Evolutionary conservation across 1,284 basidiomycete genomes (phyloP), one percentile per base, ranked within the genome.

Genomic region (Ganoderma lucidum): DNA sequence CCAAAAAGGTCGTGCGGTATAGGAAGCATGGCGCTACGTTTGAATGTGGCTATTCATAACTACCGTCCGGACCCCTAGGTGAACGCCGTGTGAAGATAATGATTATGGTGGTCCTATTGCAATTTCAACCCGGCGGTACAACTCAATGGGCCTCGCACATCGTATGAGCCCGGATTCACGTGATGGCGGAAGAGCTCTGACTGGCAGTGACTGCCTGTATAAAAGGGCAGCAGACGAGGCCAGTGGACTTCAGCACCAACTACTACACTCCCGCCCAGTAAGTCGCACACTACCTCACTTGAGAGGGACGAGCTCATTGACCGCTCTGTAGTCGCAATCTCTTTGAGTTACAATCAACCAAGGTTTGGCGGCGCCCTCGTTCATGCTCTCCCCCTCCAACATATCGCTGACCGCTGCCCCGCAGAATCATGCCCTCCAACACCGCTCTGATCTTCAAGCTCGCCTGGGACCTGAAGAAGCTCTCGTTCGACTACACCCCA

Each of bases 401-500:
- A 12, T 39, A 30, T 30, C 37, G 2, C 56, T 59, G 35, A 59
- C 35, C 37, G n/a, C 35, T 59, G 6, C 15, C 19, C 8, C 3
- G 17, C 32, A 59, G 56, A 8, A 45, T 32, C 42, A 67, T 63
- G 66, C 42, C 59, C 32, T 51, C 59, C 32, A 2, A 62, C 15
- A 67, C 45, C 59, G 56, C 56, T 19, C 10, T 64, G 10, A 44
- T 51, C 41, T 53, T 69, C 44, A n/a, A 10, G 58, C 60, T 69
- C 42, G 60, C 64, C 19, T 65, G 63, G 9, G 59, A 32, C 4
- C 4, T 62, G 19, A 23, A 62, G 19, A 59, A 45, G 28, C 17
- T 68, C 41, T 12, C 61, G 60, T 45, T 65, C 63, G 67, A 71
- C 67, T 71, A 71, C 60, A 71, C 66, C 28, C 69, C 72, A 28